These are phyloP conservation scores for Penicillium sp. DNA, from an alignment of 2,329 filamentous ascomycete genomes.

Conservation along the genomic window DNA sequence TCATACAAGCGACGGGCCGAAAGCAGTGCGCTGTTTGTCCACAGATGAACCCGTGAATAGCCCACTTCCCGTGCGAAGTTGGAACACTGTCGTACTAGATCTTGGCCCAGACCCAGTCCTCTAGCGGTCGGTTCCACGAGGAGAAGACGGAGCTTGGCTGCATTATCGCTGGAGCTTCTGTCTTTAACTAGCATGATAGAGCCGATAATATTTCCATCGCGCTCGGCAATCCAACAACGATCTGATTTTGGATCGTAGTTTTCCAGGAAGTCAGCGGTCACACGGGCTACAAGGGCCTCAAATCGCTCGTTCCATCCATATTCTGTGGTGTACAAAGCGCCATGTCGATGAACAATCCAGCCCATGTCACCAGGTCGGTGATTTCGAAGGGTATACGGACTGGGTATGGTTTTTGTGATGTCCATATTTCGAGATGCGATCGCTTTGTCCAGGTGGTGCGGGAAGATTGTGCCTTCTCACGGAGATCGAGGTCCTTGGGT, in stretches of 20 bases:
- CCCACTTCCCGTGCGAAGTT: conserved; percentile 24
- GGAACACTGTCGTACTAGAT: conserved; percentile 21
- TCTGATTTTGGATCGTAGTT: conserved; percentile 21
- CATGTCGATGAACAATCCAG: conserved; percentile 27
- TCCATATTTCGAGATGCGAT: too few relatives aligned
- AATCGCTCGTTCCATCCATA: conserved; percentile 24
- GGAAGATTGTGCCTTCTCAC: too few relatives aligned
- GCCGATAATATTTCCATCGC: conserved; percentile 20
- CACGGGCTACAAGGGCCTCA: conserved; percentile 18
- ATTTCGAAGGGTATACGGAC: conserved; percentile 14
- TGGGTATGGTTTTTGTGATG: too few relatives aligned
- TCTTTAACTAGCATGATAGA: conserved; percentile 29
- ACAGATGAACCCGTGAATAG: conserved; percentile 24
- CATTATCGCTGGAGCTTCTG: conserved; percentile 6
- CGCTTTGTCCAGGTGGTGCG: too few relatives aligned
- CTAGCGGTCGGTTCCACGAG: conserved; percentile 27
- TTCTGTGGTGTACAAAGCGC: conserved; percentile 22
- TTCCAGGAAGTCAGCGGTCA: conserved; percentile 24
- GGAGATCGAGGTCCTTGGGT: too few relatives aligned
- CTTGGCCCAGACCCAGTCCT: conserved; percentile 23
- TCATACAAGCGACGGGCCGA: conserved; percentile 24
- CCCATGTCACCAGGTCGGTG: conserved; percentile 26
- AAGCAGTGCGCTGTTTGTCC: conserved; percentile 26
- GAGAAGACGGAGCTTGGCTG: conserved; percentile 27
- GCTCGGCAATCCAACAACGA: conserved; percentile 30